Base-by-base conservation (phyloP, 2,329 filamentous ascomycete genomes). In the Sporothrix variecibatus region DNA sequence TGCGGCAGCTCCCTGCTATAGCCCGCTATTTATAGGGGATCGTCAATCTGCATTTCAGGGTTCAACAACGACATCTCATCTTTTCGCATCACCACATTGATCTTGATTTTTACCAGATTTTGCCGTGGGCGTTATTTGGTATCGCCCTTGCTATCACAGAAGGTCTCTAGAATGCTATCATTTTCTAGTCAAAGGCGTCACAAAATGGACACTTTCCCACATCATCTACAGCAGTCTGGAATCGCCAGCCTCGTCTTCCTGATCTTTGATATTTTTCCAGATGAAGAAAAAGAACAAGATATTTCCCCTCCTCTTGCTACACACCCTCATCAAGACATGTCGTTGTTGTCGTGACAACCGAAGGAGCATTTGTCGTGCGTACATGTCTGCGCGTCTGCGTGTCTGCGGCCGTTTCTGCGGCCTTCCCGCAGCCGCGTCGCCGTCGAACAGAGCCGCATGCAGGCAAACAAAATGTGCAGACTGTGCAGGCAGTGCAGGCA, bases 391-490 rank as follows among this genome's bases (percentile, higher is more conserved):
- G 34, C 26, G 43, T 17, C 46, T 65, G 23, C 49, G 43, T 15
- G 26, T 34, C 73, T 67, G 74, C 74, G 72, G 69, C 74, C 74
- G 40, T 43, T 72, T 70, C 67, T 75, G 74, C 74, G 74, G 43
- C 74, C 74, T 11, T 72, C 71, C 71, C 65, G 58, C 46, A 5
- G 4, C 51, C 11, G 51, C 7, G 3, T 2, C 20, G 43, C 20
- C 49, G 38, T 23, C 23, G 17, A 31, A 31, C 58, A 58, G 53
- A 68, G 65, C 46, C 62, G 43, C 40, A 43, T 71, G 69, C 67
- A 65, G 9, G 11, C 17, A 15, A 26, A n/a, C 38, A n/a, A 26
- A 23, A 3, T 15, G 34, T 34, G 11, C 38, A 34, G 34, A 43
- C 60, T 17, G n/a, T 43, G 34, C 34, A 43, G 34, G 20, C 3